Base-by-base conservation (phyloP, 2,329 filamentous ascomycete genomes). In the Phialophora tarda region DNA sequence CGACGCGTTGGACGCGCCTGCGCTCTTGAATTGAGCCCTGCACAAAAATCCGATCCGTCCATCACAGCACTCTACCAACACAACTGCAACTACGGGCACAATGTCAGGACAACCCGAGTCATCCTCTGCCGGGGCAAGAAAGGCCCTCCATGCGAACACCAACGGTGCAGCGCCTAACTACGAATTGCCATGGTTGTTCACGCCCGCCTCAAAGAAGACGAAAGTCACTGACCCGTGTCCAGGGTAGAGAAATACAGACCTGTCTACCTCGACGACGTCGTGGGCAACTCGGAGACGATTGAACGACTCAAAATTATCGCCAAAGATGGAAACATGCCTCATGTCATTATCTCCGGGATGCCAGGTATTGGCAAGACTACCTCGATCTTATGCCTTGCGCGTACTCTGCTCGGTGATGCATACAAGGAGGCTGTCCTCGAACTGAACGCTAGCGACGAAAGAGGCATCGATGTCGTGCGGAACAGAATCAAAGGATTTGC, bases 231-330 rank as follows among this genome's bases (percentile, higher is more conserved):
- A 64, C 44, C 38, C 17, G 44, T 10, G 32, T 62, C 7, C 70
- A 97, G 94, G 95, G 95, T 99, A 68, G 95, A 99, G 81, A 99
- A 99, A 79, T 99, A 98, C 82, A 87, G 95, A 47, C 95, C 95
- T 0, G 86, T 96, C 61, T 96, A 96, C 79, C 88, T 99, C 32
- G 93, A 98, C 80, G 94, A 99, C 81, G 89, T 99, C 61, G 95
- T 99, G 62, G 95, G 95, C 75, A 99, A 99, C 79, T 96, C 92
- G 23, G 95, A 99, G 78, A 99, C 95, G 0, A 93, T 99, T 74
- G 94, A 98, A 79, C 91, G 95, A 63, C 83, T 99, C 74, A 98
- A 98, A 78, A 98, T 99, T 75, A 98, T 99, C 74, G 93, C 95
- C 55, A 95, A 93, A 79, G 95, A 98, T 81, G 95, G 95, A 73